Evolutionary conservation across 2,329 filamentous ascomycete genomes (phyloP), one percentile per base, ranked within the genome.

Genomic region (Penicillium decumbens): DNA sequence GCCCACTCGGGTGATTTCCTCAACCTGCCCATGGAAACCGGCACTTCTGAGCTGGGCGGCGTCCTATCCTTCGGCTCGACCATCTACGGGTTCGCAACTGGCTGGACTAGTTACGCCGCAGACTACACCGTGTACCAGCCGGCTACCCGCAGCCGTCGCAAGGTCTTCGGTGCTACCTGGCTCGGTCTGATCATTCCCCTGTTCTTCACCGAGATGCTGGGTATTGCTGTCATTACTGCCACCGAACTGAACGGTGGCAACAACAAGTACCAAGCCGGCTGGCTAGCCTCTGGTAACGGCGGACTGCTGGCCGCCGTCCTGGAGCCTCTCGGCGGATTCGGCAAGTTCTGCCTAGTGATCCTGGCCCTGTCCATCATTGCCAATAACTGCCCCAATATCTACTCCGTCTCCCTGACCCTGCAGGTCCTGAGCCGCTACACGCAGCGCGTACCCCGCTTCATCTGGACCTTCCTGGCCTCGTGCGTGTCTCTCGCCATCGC

Each of bases 51-150:
- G 62, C 70, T 85, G 47, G 80, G 85, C 49, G 64, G 74, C 47
- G 69, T 85, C 35, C 75, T 93, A 40, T 83, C 81, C 49, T 87
- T 87, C 61, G 79, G 82, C 39, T 77, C 83, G 10, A 78, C 84
- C 15, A 75, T 90, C 29, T 85, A 82, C 66, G 81, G 85, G 33
- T 85, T 87, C 63, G 78, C 83, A 15, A 84, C 86, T 1, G 80
- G 88, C 48, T 93, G 88, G 87, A 82, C 84, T 1, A 80, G 80
- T 6, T 87, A 84, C 51, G 86, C 87, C 0, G 84, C 86, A 7
- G 88, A 92, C 64, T 92, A 90, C 67, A 89, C 85, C 20, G 85
- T 89, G 43, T 91, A 91, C 69, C 87, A 90, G 60, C 86, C 87
- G 0, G 73, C 76, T 2, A 75, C 70, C 23, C 81, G 82, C 35